These are phyloP conservation scores for Linum trigynum DNA, from an alignment of 345 rosid genomes.

Conservation along the genomic window DNA sequence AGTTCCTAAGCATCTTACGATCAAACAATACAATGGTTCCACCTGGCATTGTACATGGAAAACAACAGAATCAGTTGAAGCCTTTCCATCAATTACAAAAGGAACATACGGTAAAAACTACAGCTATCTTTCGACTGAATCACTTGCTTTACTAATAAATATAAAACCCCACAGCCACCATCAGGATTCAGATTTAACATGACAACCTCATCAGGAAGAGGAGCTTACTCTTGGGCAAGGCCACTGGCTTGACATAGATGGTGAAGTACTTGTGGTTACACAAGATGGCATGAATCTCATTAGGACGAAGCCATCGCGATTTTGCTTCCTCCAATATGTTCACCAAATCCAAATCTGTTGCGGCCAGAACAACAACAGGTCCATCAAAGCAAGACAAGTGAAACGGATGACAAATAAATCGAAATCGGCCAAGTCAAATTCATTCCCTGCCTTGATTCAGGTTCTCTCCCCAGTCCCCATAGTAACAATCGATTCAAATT, in stretches of 20 bases:
- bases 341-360: slow-evolving; percentile 66
- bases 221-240: slow-evolving; percentile 67
- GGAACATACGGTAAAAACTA: background rate
- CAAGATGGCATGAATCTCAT: slow-evolving; percentile 82
- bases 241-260: slow-evolving; percentile 71
- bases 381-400: background rate
- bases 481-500: background rate
- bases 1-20: slow-evolving; percentile 95
- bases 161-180: background rate
- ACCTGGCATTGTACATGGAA: slow-evolving; percentile 36
- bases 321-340: slow-evolving; percentile 64
- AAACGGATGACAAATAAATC: background rate
- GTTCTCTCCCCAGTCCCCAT: background rate
- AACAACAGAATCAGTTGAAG: slow-evolving; percentile 3
- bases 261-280: slow-evolving; percentile 59
- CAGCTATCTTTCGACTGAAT: background rate
- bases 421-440: background rate
- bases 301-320: slow-evolving; percentile 92
- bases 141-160: background rate
- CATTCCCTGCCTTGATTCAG: background rate
- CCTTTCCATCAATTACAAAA: background rate
- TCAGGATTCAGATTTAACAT: background rate
- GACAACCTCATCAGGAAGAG: background rate
- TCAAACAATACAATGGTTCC: slow-evolving; percentile 72
- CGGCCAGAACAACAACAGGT: slow-evolving; percentile 9